Conservation (phyloP, 768 basidiomycete genomes). For the Trametes sanguinea region DNA sequence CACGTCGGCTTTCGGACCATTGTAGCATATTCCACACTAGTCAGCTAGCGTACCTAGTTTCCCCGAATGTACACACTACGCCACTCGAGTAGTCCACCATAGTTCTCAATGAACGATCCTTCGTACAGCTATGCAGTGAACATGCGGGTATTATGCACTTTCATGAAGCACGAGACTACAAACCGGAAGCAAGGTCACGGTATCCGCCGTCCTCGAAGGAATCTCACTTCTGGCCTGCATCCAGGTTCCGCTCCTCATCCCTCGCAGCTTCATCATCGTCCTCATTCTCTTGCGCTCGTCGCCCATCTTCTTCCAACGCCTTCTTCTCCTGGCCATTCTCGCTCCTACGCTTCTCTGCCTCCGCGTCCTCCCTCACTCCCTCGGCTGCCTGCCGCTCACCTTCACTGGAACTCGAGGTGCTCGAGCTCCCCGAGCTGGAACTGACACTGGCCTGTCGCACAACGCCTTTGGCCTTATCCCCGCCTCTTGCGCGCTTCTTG, state of each 20-base stretch:
- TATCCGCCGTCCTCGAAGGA: neutral
- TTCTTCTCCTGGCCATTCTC: slow-evolving; percentile 5
- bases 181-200: neutral
- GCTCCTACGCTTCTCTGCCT: slow-evolving; percentile 2
- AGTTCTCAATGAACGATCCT: too few relatives aligned
- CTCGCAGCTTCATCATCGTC: slow-evolving; percentile 25
- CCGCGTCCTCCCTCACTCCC: slow-evolving; percentile 12
- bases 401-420: slow-evolving; percentile 17
- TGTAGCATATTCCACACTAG: neutral
- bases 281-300: slow-evolving; percentile 26
- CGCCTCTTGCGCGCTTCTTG: slow-evolving; percentile 29
- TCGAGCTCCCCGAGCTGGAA: slow-evolving; percentile 19
- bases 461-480: slow-evolving; percentile 7
- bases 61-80: neutral
- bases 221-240: neutral
- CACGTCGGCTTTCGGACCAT: neutral
- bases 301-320: slow-evolving; percentile 23
- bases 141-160: too few relatives aligned
- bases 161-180: too few relatives aligned
- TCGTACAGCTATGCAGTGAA: too few relatives aligned
- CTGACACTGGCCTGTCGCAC: slow-evolving; percentile 19
- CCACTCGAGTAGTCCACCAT: neutral
- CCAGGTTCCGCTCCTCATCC: slow-evolving; percentile 18
- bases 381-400: slow-evolving; percentile 15
- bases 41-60: neutral